Evolutionary conservation across 306 rosid genomes (phyloP).

Genomic region (Castanospermum australe): DNA sequence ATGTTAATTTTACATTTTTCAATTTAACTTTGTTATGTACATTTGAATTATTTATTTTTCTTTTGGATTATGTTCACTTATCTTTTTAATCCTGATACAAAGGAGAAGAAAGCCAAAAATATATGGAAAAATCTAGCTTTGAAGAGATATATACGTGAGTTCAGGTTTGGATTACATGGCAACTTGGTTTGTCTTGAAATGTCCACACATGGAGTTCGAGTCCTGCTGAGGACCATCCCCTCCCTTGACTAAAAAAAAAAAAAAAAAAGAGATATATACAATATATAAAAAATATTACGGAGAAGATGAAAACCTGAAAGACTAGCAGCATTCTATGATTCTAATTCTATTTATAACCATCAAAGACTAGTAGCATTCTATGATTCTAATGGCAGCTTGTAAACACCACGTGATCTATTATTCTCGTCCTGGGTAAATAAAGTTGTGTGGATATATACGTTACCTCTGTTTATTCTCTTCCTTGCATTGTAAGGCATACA

Average conservation of each 20-base stretch:
- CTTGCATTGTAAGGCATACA: constrained; percentile 7
- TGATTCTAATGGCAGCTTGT: constrained; percentile 8
- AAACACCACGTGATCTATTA: neutral
- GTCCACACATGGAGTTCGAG: too few species aligned
- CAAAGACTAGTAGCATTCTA: constrained; percentile 5
- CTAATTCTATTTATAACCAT: constrained; percentile 6
- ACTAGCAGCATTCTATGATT: constrained; percentile 20
- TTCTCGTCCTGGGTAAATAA: neutral
- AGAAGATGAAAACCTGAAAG: neutral
- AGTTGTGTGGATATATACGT: neutral
- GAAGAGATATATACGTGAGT: neutral
- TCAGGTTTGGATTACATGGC: too few species aligned
- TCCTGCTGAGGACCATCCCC: too few species aligned
- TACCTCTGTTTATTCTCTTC: neutral
- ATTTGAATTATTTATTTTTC: neutral
- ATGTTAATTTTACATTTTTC: neutral
- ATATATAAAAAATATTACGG: neutral
- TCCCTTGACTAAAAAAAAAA: too few species aligned
- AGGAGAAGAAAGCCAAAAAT: neutral
- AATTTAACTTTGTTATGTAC: neutral
- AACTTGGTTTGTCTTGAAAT: too few species aligned
- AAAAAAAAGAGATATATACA: neutral
- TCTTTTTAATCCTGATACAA: neutral
- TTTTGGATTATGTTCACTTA: neutral
- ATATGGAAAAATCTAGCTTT: neutral